Evolutionary conservation across 805 yeast genomes (phyloP).

Genomic region (Barnettozyma vustinii): DNA sequence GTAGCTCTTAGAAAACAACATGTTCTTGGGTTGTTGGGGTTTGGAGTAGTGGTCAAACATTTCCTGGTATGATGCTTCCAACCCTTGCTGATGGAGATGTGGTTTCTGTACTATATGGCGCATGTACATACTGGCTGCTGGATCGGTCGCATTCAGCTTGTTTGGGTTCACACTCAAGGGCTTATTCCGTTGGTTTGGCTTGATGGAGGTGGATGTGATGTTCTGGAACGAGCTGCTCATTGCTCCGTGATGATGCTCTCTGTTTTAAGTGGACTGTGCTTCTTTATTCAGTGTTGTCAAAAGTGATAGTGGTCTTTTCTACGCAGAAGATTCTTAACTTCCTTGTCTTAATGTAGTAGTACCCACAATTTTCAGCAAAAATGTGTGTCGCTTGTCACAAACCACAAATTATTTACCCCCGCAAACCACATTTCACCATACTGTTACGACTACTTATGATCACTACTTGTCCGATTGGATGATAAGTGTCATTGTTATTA

Average conservation of each 20-base stretch:
- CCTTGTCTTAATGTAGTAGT: background rate
- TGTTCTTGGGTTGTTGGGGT: background rate
- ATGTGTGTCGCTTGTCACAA: background rate
- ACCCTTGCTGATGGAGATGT: background rate
- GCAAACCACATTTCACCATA: background rate
- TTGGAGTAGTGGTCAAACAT: slow-evolving; percentile 2
- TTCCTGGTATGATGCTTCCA: slow-evolving; percentile 1
- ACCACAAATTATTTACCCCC: background rate
- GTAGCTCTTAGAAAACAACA: background rate
- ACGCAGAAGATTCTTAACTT: background rate
- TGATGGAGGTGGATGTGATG: background rate
- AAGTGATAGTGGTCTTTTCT: background rate
- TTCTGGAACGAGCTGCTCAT: background rate
- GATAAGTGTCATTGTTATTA: too few relatives aligned
- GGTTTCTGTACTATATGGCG: background rate
- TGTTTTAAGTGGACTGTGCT: background rate
- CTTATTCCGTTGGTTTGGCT: background rate
- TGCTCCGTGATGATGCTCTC: background rate
- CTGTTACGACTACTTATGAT: too few relatives aligned
- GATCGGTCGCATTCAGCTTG: background rate
- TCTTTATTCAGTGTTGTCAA: background rate
- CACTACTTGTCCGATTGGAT: background rate
- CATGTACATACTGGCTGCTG: background rate
- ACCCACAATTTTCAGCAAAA: background rate
- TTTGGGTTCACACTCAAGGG: background rate